These are phyloP conservation scores for Fistulinella cinereoalba DNA, from an alignment of 1,284 basidiomycete genomes.

Conservation along the genomic window DNA sequence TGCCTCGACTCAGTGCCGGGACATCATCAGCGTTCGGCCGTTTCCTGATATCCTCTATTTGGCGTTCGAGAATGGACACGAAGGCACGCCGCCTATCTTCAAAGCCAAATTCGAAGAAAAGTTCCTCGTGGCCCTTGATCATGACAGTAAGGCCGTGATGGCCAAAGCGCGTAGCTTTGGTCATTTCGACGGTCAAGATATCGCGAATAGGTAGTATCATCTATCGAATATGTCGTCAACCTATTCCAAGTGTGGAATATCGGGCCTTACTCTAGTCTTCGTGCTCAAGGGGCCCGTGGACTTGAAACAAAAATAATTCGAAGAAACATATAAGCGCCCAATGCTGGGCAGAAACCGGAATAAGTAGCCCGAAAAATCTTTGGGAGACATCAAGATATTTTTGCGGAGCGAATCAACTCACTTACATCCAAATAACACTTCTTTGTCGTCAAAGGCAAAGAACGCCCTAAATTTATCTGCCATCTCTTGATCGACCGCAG, in stretches of 20 bases:
- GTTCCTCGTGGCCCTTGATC: conserved; percentile 93
- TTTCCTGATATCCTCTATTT: conserved; percentile 72
- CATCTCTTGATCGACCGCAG: conserved; percentile 59
- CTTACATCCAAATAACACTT: conserved; percentile 83
- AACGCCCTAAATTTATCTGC: conserved; percentile 72
- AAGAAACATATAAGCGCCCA: conserved; percentile 84
- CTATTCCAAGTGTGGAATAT: conserved; percentile 4
- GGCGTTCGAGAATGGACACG: conserved; percentile 69
- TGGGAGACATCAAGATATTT: conserved; percentile 7
- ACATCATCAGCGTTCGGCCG: conserved; percentile 45
- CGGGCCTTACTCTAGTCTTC: conserved; percentile 67
- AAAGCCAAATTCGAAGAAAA: conserved; percentile 92
- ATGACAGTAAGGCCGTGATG: conserved; percentile 88
- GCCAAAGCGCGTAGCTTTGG: conserved; percentile 85
- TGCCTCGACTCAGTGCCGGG: conserved; percentile 43
- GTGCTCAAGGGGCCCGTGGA: conserved; percentile 72
- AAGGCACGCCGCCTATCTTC: conserved; percentile 78
- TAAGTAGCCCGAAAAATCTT: conserved; percentile 87
- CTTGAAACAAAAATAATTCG: conserved; percentile 87
- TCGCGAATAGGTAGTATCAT: conserved; percentile 94
- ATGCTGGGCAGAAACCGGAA: conserved; percentile 83
- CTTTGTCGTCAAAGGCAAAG: conserved; percentile 86
- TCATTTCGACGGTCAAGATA: conserved; percentile 79
- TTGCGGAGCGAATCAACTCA: conserved; percentile 18
- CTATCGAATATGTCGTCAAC: conserved; percentile 40